phyloP scores from a whole-genome alignment of 805 yeast genomes.

The Hanseniaspora lindneri region DNA sequence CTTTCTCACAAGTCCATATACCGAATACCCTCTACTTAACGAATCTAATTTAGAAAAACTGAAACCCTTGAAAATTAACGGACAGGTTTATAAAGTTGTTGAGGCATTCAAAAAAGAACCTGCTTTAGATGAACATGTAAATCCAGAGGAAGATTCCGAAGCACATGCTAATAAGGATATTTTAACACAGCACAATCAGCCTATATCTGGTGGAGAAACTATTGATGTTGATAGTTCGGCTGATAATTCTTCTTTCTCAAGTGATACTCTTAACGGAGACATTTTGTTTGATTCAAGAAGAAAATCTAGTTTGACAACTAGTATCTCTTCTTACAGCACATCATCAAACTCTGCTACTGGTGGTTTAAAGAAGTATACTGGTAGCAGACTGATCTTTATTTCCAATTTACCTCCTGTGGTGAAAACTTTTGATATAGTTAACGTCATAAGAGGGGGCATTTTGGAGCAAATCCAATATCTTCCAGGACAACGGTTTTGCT shows the following conservation, averaged over 20 bases:
- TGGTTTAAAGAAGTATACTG: background rate
- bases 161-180: too few relatives aligned
- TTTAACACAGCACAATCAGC: too few relatives aligned
- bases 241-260: background rate
- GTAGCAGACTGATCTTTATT: slow-evolving; percentile 58
- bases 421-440: slow-evolving; percentile 61
- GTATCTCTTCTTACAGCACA: background rate
- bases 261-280: background rate
- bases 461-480: slow-evolving; percentile 46
- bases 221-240: background rate
- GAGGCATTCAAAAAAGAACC: too few relatives aligned
- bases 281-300: background rate
- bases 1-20: background rate
- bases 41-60: background rate
- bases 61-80: background rate
- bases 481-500: slow-evolving; percentile 48
- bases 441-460: slow-evolving; percentile 66
- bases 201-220: too few relatives aligned
- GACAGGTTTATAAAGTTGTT: background rate
- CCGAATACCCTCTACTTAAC: background rate
- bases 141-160: too few relatives aligned
- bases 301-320: background rate
- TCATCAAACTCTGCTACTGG: background rate
- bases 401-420: slow-evolving; percentile 56
- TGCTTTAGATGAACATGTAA: too few relatives aligned